These are phyloP conservation scores for Neurospora sp. DNA, from an alignment of 495 filamentous ascomycete genomes.

Conservation along the genomic window DNA sequence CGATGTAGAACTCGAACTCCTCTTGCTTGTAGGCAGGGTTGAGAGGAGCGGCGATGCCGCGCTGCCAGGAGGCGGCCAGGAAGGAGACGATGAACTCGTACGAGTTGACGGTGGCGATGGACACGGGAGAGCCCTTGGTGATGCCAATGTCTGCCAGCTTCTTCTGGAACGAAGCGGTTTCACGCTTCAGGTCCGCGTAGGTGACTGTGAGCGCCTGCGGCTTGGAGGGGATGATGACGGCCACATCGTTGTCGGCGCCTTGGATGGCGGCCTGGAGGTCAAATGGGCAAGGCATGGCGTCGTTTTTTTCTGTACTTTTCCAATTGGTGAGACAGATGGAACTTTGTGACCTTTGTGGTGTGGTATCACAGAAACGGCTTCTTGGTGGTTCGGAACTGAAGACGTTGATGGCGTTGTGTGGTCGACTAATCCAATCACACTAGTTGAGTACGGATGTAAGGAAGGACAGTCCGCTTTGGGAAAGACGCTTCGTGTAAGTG, in stretches of 20 bases:
- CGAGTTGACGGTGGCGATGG: conserved; percentile 66
- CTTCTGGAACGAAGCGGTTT: conserved; percentile 56
- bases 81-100: conserved; percentile 78
- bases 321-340: background rate
- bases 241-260: conserved; percentile 31
- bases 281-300: background rate
- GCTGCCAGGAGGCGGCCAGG: conserved; percentile 66
- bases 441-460: background rate
- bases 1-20: conserved; percentile 85
- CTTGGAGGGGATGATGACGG: conserved; percentile 58
- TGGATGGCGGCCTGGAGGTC: conserved; percentile 34
- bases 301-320: background rate
- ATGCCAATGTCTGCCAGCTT: conserved; percentile 65
- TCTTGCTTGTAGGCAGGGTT: conserved; percentile 79
- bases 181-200: conserved; percentile 50
- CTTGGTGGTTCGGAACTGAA: background rate
- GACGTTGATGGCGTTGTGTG: background rate
- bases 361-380: conserved; percentile 6
- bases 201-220: conserved; percentile 49
- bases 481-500: background rate
- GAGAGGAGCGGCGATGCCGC: conserved; percentile 68
- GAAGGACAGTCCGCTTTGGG: background rate
- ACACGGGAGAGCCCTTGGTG: conserved; percentile 52
- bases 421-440: background rate
- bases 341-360: background rate